Evolutionary conservation across 768 basidiomycete genomes (phyloP), one percentile per base, ranked within the genome.

Genomic region (Suillus sp.): DNA sequence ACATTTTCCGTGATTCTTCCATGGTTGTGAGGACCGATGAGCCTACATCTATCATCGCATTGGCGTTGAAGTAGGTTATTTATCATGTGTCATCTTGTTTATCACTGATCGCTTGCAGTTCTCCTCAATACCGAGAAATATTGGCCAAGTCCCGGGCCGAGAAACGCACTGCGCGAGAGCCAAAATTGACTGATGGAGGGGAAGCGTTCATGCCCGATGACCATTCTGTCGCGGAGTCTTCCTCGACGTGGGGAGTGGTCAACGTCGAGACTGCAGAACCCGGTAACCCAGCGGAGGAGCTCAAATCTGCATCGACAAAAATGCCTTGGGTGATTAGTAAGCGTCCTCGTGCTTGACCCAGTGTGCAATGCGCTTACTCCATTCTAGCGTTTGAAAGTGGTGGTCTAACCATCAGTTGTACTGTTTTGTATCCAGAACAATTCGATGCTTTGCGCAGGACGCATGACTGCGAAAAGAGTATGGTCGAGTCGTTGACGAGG

Each of bases 11-110:
- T 42, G 96, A 96, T 71, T 95, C 93, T 18, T 89, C 91, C 2
- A 96, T 99, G 86, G 89, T 98, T 58, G 91, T 99, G 22, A 85
- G 96, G 22, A 95, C 95, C 22, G 95, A 98, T 73, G 97, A 99
- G 71, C 97, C 96, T 2, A 97, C 96, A 0, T 98, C 96, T 20
- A 97, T 99, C 70, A 95, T 99, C 66, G 96, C 97, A 8, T 87
- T 98, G 62, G 93, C 95, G 6, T 78, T 99, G 56, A 93, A 91
- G 93, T 94, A 70, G 69, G 86, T 76, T 9, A 48, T 18, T 58
- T 56, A 16, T 35, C n/a, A 27, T 27, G 2, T 40, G 56, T 9
- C 10, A 20, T 25, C 22, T 22, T 60, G 43, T 25, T 37, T 2
- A 47, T 55, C 18, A 35, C 43, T 50, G 60, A 14, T 35, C 22